phyloP scores from a whole-genome alignment of 805 yeast species.

The Lipomyces starkeyi region DNA sequence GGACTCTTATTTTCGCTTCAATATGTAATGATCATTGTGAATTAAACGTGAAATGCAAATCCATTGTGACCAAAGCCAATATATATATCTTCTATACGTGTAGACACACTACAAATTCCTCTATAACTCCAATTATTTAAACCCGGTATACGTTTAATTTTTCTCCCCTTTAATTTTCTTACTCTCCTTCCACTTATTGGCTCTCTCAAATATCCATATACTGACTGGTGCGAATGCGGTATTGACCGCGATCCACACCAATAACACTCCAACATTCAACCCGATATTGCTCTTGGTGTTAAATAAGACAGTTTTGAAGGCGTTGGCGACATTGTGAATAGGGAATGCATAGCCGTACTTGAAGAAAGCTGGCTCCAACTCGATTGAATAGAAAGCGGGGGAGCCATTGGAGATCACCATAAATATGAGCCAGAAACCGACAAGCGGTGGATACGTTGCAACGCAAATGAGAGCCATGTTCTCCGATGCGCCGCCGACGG shows the following conservation, averaged over 20 bases:
- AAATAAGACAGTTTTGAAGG: conserved; percentile 63
- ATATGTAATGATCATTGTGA: too few relatives aligned
- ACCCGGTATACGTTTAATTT: too few relatives aligned
- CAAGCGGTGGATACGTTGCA: conserved; percentile 61
- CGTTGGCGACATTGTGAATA: conserved; percentile 66
- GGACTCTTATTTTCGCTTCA: too few relatives aligned
- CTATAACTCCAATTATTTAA: too few relatives aligned
- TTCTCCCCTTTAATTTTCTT: neutral
- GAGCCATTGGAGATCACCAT: conserved; percentile 75
- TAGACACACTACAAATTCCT: too few relatives aligned
- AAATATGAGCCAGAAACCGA: conserved; percentile 74
- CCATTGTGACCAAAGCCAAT: too few relatives aligned
- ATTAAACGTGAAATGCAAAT: too few relatives aligned
- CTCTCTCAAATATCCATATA: conserved; percentile 15
- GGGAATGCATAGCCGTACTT: conserved; percentile 74
- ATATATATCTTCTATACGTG: too few relatives aligned
- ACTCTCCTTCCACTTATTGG: neutral
- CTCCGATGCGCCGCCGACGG: conserved; percentile 79
- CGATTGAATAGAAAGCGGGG: conserved; percentile 71
- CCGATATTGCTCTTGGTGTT: conserved; percentile 65
- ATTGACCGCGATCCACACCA: conserved; percentile 65
- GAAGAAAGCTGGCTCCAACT: conserved; percentile 61
- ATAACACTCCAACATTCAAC: conserved; percentile 62
- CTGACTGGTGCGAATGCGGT: conserved; percentile 27
- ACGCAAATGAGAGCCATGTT: conserved; percentile 60